Evolutionary conservation across 2,329 filamentous ascomycete genomes (phyloP).

Genomic region (Hirsutella minnesotensis): DNA sequence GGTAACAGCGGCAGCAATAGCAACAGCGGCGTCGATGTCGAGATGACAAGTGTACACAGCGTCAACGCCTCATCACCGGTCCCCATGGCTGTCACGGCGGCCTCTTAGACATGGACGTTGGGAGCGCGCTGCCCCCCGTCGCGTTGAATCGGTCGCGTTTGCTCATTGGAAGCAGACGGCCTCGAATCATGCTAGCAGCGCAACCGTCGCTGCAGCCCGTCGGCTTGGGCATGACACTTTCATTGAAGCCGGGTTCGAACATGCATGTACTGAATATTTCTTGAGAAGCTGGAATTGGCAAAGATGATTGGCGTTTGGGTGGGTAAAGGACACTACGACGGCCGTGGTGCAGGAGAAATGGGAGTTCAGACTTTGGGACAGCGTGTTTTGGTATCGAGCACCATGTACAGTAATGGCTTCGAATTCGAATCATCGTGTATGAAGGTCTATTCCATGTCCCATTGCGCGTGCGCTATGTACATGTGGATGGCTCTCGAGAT

Average conservation of each 20-base stretch:
- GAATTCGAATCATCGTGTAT: not conserved
- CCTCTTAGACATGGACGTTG: too few species aligned
- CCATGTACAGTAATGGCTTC: slow-evolving; percentile 2
- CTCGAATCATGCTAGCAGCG: too few species aligned
- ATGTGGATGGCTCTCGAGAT: not conserved
- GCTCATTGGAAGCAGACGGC: too few species aligned
- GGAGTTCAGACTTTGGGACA: slow-evolving; percentile 7
- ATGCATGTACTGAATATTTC: not conserved
- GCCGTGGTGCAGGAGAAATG: slow-evolving; percentile 2
- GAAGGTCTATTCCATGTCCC: not conserved
- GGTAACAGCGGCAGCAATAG: slow-evolving; percentile 35
- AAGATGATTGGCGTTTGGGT: slow-evolving; percentile 17
- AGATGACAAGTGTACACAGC: slow-evolving; percentile 41
- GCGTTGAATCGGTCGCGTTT: too few species aligned
- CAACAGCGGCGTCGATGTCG: slow-evolving; percentile 33
- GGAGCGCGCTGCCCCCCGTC: too few species aligned
- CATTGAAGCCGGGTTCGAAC: too few species aligned
- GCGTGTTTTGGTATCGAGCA: not conserved
- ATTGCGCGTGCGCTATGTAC: not conserved
- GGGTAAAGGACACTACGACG: slow-evolving; percentile 4
- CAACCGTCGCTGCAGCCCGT: too few species aligned
- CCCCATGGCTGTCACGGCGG: slow-evolving; percentile 33
- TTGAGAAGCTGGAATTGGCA: slow-evolving; percentile 10
- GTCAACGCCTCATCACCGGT: slow-evolving; percentile 40
- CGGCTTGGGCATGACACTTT: too few species aligned